Conservation (phyloP, 331 rosid species). For the Stylosanthes scabra region DNA sequence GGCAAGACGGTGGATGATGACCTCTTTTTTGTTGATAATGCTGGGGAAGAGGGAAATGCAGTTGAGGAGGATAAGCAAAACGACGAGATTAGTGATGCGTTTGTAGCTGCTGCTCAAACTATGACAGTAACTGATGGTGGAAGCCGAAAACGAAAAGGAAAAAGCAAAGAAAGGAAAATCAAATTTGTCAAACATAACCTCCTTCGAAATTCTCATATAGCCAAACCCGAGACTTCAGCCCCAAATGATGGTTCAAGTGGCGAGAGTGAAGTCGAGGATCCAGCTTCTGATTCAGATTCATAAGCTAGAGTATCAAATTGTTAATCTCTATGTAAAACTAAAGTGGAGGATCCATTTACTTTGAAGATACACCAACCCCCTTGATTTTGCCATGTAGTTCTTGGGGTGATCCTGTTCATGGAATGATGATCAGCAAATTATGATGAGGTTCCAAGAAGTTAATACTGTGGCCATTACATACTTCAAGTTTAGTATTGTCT, state of each 20-base stretch:
- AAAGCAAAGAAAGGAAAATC: constrained; percentile 43
- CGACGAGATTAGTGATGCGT: constrained; percentile 52
- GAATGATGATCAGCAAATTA: constrained; percentile 6
- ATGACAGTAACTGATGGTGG: constrained; percentile 48
- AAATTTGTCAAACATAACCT: constrained; percentile 66
- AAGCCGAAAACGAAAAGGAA: constrained; percentile 60
- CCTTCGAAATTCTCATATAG: constrained; percentile 27
- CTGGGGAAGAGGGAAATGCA: constrained; percentile 43
- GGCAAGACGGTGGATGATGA: constrained; percentile 52
- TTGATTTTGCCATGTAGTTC: neutral
- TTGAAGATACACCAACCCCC: neutral
- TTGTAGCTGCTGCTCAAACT: constrained; percentile 61
- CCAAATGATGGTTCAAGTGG: constrained; percentile 45
- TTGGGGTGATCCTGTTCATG: constrained; percentile 5
- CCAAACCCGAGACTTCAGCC: constrained; percentile 40
- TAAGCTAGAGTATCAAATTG: constrained; percentile 35
- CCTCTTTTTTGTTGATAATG: constrained; percentile 63
- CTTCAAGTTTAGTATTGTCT: constrained; percentile 31
- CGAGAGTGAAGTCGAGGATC: constrained; percentile 72
- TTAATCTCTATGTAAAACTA: neutral
- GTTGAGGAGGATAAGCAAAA: constrained; percentile 46
- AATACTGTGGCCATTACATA: neutral
- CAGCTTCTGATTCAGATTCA: constrained; percentile 56
- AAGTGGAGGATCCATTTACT: no score
- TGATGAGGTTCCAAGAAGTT: constrained; percentile 12